Evolutionary conservation across 2,329 filamentous ascomycete genomes (phyloP).

Genomic region (Fusarium protoensiforme): DNA sequence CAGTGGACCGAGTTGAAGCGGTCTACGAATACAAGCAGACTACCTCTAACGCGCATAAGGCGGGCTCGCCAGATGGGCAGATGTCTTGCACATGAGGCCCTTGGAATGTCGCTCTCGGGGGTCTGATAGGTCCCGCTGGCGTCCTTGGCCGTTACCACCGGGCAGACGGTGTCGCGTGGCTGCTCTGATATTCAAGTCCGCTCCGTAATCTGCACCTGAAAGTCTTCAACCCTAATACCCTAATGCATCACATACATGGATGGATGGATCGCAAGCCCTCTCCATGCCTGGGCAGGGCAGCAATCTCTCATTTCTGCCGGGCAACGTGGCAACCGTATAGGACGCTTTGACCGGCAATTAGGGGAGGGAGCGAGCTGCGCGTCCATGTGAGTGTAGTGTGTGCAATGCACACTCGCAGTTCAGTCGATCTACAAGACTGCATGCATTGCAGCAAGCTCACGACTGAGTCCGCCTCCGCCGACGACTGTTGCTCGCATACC

Average conservation of each 20-base stretch:
- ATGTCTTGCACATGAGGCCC: conserved; percentile 4
- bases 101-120: conserved; percentile 4
- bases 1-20: conserved; percentile 6
- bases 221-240: conserved; percentile 15
- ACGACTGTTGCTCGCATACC: not conserved
- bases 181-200: conserved; percentile 1
- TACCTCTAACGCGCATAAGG: conserved; percentile 4
- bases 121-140: conserved; percentile 7
- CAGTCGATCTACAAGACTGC: not conserved
- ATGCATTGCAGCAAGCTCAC: not conserved
- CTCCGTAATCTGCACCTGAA: conserved; percentile 1
- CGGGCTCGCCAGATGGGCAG: conserved; percentile 6
- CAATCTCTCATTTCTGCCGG: not conserved
- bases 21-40: not conserved
- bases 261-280: not conserved
- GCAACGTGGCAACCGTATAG: conserved; percentile 4
- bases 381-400: not conserved
- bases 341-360: conserved; percentile 6
- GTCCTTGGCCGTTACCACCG: not conserved
- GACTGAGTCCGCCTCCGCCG: not conserved
- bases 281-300: not conserved
- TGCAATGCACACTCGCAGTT: not conserved
- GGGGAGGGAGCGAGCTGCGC: not conserved
- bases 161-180: conserved; percentile 13
- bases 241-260: conserved; percentile 7